These are phyloP conservation scores for Venturia nashicola DNA, from an alignment of 2,329 filamentous ascomycete genomes.

Conservation along the genomic window DNA sequence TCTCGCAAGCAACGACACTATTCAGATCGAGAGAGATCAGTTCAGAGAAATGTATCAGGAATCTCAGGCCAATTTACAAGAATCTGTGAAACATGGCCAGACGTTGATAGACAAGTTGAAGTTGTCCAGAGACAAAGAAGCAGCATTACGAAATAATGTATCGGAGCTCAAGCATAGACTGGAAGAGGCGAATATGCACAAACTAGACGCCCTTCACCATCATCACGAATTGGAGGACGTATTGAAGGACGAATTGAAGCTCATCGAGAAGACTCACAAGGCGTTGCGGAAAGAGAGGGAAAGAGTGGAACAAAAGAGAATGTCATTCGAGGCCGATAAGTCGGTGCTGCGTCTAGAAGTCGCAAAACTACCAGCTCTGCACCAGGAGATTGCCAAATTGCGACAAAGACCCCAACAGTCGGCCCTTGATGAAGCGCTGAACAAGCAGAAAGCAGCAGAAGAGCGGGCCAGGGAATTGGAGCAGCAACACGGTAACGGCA, in stretches of 20 bases:
- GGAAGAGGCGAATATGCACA: constrained; percentile 22
- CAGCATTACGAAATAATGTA: constrained; percentile 5
- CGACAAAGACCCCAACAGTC: constrained; percentile 2
- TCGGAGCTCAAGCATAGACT: not conserved
- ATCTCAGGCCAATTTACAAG: not conserved
- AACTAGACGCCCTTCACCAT: constrained; percentile 24
- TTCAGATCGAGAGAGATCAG: constrained; percentile 7
- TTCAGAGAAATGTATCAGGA: not conserved
- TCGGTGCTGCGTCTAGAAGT: not conserved
- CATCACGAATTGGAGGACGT: constrained; percentile 23
- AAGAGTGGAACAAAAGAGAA: not conserved
- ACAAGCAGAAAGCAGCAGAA: not conserved
- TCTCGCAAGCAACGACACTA: constrained; percentile 5
- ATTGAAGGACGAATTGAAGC: constrained; percentile 20
- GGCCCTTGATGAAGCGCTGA: not conserved
- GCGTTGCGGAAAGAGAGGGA: not conserved
- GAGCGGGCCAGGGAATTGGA: constrained; percentile 1
- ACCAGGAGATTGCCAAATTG: not conserved
- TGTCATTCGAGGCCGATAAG: not conserved
- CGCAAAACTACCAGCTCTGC: not conserved
- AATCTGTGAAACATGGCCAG: not conserved
- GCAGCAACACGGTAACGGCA: not conserved
- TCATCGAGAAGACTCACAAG: not conserved
- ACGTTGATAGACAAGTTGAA: constrained; percentile 5
- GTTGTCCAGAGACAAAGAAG: constrained; percentile 4